Percentiles rank a stretch among this genome's conserved stretches.
These are phyloP conservation scores for Colletotrichum camelliae DNA, from an alignment of 2,329 filamentous ascomycete genomes.

Conservation along the genomic window DNA sequence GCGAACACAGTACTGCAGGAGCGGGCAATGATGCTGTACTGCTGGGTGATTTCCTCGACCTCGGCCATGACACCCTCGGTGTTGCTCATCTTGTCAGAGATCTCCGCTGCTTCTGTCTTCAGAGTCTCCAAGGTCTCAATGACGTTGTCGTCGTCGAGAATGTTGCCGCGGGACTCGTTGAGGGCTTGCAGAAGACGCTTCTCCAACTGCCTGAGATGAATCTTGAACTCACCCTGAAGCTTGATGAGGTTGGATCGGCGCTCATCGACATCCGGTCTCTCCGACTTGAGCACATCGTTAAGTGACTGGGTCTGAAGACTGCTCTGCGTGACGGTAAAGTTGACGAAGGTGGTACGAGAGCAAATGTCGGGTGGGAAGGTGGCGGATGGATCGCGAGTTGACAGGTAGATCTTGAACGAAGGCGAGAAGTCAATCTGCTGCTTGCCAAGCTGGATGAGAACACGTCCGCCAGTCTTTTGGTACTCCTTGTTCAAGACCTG, in stretches of 20 bases:
- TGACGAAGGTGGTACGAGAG: conserved; percentile 98
- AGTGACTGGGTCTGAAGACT: conserved; percentile 97
- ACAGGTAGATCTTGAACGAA: conserved; percentile 92
- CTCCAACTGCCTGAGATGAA: conserved; percentile 95
- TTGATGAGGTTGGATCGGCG: conserved; percentile 97
- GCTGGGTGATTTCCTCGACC: conserved; percentile 92
- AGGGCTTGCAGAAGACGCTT: conserved; percentile 92
- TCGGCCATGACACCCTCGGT: conserved; percentile 98
- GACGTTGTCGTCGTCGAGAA: conserved; percentile 96
- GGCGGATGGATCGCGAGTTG: conserved; percentile 93
- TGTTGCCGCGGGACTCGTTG: conserved; percentile 97
- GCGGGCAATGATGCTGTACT: conserved; percentile 91
- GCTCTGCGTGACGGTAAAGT: conserved; percentile 98
- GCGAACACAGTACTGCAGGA: conserved; percentile 98
- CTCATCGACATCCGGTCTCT: conserved; percentile 96
- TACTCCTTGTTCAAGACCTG: conserved; percentile 99
- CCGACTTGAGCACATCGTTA: conserved; percentile 96
- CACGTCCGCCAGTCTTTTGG: conserved; percentile 96
- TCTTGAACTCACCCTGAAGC: conserved; percentile 97
- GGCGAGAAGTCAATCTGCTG: conserved; percentile 99
- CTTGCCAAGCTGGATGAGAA: conserved; percentile 96
- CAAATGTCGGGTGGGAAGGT: conserved; percentile 96
- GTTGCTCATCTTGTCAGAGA: conserved; percentile 93
- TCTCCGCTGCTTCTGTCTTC: conserved; percentile 96
- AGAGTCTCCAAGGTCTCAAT: conserved; percentile 97